Evolutionary conservation across 2,329 filamentous ascomycete species (phyloP).

Genomic region (Diplodia mutila): DNA sequence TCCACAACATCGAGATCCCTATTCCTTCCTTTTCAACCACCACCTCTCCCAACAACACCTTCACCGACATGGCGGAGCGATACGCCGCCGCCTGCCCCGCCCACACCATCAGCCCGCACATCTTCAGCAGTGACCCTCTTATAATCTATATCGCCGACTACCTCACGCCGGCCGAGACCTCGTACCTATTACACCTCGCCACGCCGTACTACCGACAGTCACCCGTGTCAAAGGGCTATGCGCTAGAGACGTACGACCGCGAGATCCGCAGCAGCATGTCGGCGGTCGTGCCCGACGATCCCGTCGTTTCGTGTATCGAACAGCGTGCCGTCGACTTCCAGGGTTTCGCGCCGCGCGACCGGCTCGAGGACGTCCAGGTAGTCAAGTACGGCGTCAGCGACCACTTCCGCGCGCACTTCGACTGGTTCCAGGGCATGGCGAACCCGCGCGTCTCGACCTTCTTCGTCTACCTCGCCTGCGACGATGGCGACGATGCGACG

Average conservation of each 20-base stretch:
- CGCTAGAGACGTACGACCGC: neutral
- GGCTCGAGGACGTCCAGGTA: constrained; percentile 6
- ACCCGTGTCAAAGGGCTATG: neutral
- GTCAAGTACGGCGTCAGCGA: constrained; percentile 52
- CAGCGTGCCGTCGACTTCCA: neutral
- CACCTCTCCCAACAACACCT: neutral
- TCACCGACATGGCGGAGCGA: neutral
- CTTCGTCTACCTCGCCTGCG: too few species aligned
- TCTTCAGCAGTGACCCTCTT: constrained; percentile 1
- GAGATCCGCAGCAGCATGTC: neutral
- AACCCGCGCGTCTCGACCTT: constrained; percentile 49
- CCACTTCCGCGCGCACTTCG: constrained; percentile 56
- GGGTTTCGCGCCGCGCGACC: neutral
- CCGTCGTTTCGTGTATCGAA: neutral
- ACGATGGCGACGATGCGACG: too few species aligned
- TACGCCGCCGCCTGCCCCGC: neutral
- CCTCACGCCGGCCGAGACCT: neutral
- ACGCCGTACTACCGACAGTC: constrained; percentile 1
- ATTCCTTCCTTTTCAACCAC: neutral
- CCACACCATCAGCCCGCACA: neutral
- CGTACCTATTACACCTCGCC: neutral
- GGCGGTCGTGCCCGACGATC: neutral
- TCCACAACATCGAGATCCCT: neutral
- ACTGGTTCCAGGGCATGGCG: constrained; percentile 50
- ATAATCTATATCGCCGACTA: neutral